Conservation (phyloP, 441 rosid genomes). For the Brassica balearica region DNA sequence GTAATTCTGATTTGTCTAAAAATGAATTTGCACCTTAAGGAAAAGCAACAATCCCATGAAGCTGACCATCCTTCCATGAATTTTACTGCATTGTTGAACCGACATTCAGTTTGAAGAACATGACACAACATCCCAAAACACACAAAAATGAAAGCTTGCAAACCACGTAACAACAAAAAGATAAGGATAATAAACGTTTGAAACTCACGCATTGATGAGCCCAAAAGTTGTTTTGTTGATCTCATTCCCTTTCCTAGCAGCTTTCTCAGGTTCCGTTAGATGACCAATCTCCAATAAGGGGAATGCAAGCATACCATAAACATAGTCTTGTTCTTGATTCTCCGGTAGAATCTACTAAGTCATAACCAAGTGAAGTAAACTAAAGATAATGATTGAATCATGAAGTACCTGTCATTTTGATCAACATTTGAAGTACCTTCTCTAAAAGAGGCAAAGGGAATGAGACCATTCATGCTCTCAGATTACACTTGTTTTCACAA, state of each 20-base stretch:
- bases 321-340: conserved; percentile 60
- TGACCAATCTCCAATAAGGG: conserved; percentile 73
- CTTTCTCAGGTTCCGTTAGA: conserved; percentile 72
- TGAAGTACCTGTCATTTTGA: background rate
- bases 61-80: conserved; percentile 81
- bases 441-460: conserved; percentile 17
- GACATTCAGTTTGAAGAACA: conserved; percentile 76
- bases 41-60: conserved; percentile 71
- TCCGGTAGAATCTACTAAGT: conserved; percentile 59
- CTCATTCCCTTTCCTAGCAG: conserved; percentile 72
- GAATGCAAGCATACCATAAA: conserved; percentile 90
- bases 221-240: conserved; percentile 75
- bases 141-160: conserved; percentile 4
- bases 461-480: background rate
- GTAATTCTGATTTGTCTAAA: background rate
- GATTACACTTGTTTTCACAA: background rate
- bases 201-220: conserved; percentile 78
- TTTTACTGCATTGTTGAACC: conserved; percentile 73
- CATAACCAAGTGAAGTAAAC: background rate
- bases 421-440: conserved; percentile 4
- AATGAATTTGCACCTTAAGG: conserved; percentile 19
- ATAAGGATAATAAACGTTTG: background rate
- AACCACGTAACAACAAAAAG: background rate
- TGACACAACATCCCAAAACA: conserved; percentile 67
- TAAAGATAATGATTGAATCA: background rate